Conservation (phyloP, 2,329 filamentous ascomycete species). For the Cladorrhinum sp. region DNA sequence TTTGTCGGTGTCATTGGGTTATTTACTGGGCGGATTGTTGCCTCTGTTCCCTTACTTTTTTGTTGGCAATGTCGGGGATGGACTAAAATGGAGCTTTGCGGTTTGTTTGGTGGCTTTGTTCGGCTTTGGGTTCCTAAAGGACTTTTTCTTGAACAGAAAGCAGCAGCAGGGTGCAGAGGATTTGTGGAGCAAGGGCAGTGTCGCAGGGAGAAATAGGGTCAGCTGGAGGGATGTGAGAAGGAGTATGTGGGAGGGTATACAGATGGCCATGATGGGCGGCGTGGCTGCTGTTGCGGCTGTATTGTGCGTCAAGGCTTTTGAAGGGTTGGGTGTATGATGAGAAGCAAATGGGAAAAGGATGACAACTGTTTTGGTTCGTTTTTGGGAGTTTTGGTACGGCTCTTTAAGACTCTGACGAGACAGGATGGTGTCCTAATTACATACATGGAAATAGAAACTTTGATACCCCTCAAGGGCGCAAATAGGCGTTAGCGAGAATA, state of each 20-base stretch:
- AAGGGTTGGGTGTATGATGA: neutral
- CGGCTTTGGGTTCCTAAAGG: constrained; percentile 32
- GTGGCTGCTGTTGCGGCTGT: constrained; percentile 33
- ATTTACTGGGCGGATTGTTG: constrained; percentile 32
- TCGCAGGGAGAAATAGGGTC: neutral
- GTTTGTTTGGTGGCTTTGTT: constrained; percentile 33
- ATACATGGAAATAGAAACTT: neutral
- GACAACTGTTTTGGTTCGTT: neutral
- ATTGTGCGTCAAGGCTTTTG: constrained; percentile 26
- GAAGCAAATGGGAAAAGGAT: neutral
- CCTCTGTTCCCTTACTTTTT: constrained; percentile 34
- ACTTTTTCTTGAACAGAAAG: constrained; percentile 19
- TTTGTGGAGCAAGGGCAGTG: neutral
- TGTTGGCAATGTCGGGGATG: constrained; percentile 28
- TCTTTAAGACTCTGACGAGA: too few relatives aligned
- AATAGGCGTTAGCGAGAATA: neutral
- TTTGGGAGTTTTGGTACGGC: neutral
- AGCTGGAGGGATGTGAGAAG: constrained; percentile 5
- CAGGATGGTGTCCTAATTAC: neutral
- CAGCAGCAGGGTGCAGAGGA: constrained; percentile 1
- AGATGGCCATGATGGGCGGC: constrained; percentile 34
- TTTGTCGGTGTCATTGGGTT: constrained; percentile 32
- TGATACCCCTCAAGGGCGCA: neutral
- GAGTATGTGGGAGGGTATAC: constrained; percentile 29
- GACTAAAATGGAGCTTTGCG: constrained; percentile 33